Evolutionary conservation across 1,139 yeast genomes (phyloP).

Genomic region (Candida dubliniensis): DNA sequence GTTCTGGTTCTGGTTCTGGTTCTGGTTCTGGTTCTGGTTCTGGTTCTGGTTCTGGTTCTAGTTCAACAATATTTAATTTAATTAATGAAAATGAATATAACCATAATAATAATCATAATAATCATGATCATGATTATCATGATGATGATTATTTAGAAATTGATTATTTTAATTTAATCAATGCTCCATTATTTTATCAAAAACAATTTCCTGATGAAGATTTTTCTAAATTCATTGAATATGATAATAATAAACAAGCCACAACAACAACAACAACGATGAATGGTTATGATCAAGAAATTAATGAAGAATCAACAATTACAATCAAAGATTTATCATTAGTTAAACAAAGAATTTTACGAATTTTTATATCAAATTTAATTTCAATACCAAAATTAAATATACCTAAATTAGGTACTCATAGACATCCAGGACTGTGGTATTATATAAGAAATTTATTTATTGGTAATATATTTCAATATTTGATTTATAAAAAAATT

Average conservation of each 20-base stretch:
- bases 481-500: conserved; percentile 36
- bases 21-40: not conserved
- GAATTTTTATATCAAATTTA: conserved; percentile 27
- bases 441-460: conserved; percentile 41
- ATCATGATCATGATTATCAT: no score
- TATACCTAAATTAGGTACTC: conserved; percentile 38
- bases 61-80: no score
- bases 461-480: conserved; percentile 39
- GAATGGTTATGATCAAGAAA: conserved; percentile 17
- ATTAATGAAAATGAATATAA: no score
- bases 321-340: conserved; percentile 16
- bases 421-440: conserved; percentile 48
- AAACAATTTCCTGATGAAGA: conserved; percentile 33
- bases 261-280: conserved; percentile 3
- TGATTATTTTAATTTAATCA: conserved; percentile 27
- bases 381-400: conserved; percentile 34
- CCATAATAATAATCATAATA: no score
- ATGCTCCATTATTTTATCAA: conserved; percentile 34
- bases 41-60: no score
- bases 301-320: conserved; percentile 17
- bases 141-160: conserved; percentile 17
- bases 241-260: not conserved
- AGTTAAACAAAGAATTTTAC: conserved; percentile 25
- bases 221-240: conserved; percentile 28
- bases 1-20: not conserved